phyloP scores from a whole-genome alignment of 129 eudicot genomes.

The Saussurea involucrata region DNA sequence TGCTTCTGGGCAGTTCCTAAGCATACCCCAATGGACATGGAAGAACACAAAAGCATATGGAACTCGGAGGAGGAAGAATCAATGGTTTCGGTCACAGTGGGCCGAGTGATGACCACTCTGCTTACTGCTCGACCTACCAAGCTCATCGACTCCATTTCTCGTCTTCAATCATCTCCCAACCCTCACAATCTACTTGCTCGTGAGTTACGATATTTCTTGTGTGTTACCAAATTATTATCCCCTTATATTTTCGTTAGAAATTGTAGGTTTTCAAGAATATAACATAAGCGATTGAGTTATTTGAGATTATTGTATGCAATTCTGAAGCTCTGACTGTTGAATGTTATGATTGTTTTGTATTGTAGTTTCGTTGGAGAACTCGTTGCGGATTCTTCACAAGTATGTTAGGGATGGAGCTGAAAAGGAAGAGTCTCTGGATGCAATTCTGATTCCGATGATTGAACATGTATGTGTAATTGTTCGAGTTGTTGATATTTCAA shows the following conservation, averaged over 20 bases:
- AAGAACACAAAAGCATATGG: slow-evolving; percentile 29
- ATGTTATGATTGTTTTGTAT: slow-evolving; percentile 1
- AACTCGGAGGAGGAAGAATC: slow-evolving; percentile 37
- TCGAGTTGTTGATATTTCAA: background rate
- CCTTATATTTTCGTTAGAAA: background rate
- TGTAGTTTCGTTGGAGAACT: slow-evolving; percentile 73
- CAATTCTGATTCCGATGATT: slow-evolving; percentile 69
- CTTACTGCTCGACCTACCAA: slow-evolving; percentile 61
- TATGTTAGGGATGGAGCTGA: slow-evolving; percentile 67
- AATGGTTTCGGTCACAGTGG: slow-evolving; percentile 57
- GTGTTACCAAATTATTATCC: background rate
- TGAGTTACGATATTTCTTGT: slow-evolving; percentile 8
- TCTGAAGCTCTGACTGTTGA: slow-evolving; percentile 3
- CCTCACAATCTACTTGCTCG: slow-evolving; percentile 36
- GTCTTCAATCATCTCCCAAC: slow-evolving; percentile 54
- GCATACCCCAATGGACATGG: slow-evolving; percentile 34
- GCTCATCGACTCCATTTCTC: slow-evolving; percentile 65
- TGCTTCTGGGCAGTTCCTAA: slow-evolving; percentile 9
- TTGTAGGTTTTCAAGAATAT: background rate
- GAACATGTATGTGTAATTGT: slow-evolving; percentile 52
- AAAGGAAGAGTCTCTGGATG: slow-evolving; percentile 55
- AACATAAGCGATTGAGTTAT: background rate
- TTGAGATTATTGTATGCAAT: slow-evolving; percentile 10
- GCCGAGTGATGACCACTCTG: slow-evolving; percentile 68
- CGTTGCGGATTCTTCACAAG: slow-evolving; percentile 70